A percentile compares a stretch with the other conserved stretches of the same genome.
These are phyloP conservation scores for Linum usitatissimum DNA, from an alignment of 345 rosid genomes.

Conservation along the genomic window DNA sequence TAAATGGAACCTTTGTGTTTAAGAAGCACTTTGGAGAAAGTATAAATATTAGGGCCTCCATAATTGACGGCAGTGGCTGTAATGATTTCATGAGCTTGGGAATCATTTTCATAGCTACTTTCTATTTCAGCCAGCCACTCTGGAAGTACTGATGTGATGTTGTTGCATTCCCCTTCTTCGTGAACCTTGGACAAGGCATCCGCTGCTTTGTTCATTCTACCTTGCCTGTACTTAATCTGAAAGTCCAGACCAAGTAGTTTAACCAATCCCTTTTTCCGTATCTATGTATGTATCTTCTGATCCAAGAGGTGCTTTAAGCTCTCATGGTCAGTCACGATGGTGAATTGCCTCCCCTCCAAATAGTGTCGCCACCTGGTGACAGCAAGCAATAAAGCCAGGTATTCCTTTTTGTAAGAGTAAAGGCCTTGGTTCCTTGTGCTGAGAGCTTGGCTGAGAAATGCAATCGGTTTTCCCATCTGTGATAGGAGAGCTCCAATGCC, in stretches of 20 bases:
- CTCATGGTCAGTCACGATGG: not conserved
- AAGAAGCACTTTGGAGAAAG: not conserved
- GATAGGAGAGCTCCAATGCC: not conserved
- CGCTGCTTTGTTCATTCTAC: not conserved
- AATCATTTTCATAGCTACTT: not conserved
- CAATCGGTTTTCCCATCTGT: not conserved
- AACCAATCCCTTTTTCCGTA: not conserved
- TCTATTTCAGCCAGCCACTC: not conserved
- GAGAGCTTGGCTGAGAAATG: not conserved
- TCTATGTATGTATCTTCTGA: not conserved
- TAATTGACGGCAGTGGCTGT: not conserved
- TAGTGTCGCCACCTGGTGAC: not conserved
- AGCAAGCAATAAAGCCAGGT: not conserved
- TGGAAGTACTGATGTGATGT: not conserved
- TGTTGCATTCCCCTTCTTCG: not conserved
- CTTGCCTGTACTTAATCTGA: not conserved
- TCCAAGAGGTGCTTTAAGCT: not conserved
- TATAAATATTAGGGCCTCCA: not conserved
- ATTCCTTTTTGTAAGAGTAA: not conserved
- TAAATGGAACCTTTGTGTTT: not conserved
- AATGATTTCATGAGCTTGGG: not conserved
- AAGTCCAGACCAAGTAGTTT: not conserved
- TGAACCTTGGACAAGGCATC: not conserved
- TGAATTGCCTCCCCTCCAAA: not conserved
- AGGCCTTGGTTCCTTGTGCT: not conserved